Percentiles rank a stretch among this genome's conserved stretches.
These are phyloP conservation scores for Lachnellula arida DNA, from an alignment of 2,329 filamentous ascomycete species.

Conservation along the genomic window DNA sequence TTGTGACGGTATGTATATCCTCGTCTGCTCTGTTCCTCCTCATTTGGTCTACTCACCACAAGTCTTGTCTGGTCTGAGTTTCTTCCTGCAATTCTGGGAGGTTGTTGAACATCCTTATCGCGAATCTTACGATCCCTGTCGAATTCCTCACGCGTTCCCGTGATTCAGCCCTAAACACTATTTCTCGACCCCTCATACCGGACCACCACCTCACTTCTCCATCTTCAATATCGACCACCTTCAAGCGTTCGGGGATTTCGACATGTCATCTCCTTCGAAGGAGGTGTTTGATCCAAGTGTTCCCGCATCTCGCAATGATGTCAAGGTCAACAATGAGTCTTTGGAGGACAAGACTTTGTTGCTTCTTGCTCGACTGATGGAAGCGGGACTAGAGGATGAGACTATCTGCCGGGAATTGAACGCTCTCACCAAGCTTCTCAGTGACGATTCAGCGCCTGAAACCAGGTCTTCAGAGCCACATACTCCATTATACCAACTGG, in stretches of 20 bases:
- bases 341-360: conserved; percentile 29
- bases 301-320: conserved; percentile 2
- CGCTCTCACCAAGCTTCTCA: conserved; percentile 54
- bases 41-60: background rate
- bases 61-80: background rate
- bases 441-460: conserved; percentile 38
- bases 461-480: conserved; percentile 27
- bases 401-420: conserved; percentile 59
- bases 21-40: background rate
- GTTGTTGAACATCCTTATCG: background rate
- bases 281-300: conserved; percentile 21
- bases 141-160: conserved; percentile 15
- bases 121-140: background rate
- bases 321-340: conserved; percentile 21
- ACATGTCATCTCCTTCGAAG: conserved; percentile 5
- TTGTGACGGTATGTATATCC: background rate
- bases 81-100: background rate
- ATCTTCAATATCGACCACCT: background rate
- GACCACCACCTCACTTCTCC: background rate
- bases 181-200: background rate
- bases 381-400: conserved; percentile 78
- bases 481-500: conserved; percentile 44
- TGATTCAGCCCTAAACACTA: conserved; percentile 6
- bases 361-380: conserved; percentile 83
- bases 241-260: background rate